Evolutionary conservation across 2,329 filamentous ascomycete species (phyloP).

Genomic region (Rutstroemia sp.): DNA sequence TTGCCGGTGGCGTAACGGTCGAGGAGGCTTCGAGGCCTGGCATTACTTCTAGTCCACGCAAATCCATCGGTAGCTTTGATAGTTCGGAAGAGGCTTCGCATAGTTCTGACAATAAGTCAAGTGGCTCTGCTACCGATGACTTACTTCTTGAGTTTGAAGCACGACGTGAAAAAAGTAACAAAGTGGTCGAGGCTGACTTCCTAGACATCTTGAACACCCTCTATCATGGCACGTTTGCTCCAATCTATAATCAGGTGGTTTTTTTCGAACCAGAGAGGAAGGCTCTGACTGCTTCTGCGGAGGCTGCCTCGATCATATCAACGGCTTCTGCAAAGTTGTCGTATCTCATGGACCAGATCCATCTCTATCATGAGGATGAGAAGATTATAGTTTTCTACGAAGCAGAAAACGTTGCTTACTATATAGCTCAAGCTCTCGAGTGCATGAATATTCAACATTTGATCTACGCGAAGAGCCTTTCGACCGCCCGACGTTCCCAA

Average conservation of each 20-base stretch:
- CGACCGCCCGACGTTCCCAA: constrained; percentile 54
- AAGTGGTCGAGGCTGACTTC: too few species aligned
- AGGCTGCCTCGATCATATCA: constrained; percentile 43
- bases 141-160: too few species aligned
- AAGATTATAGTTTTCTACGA: constrained; percentile 95
- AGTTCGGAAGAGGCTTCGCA: too few species aligned
- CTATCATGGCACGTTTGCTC: too few species aligned
- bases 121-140: too few species aligned
- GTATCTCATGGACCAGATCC: constrained; percentile 70
- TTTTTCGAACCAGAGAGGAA: not conserved
- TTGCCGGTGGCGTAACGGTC: too few species aligned
- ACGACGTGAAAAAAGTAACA: too few species aligned
- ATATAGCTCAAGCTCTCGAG: constrained; percentile 76
- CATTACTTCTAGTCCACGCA: too few species aligned
- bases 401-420: constrained; percentile 77
- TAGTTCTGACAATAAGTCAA: too few species aligned
- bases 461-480: constrained; percentile 59
- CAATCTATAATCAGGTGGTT: constrained; percentile 16
- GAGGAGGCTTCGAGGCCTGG: too few species aligned
- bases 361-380: constrained; percentile 59
- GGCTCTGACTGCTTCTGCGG: not conserved
- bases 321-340: constrained; percentile 83
- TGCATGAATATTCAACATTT: constrained; percentile 56
- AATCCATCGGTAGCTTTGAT: too few species aligned
- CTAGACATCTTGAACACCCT: too few species aligned